Percentiles rank a stretch among this genome's conserved stretches.
These are phyloP conservation scores for Seiridium unicorne DNA, from an alignment of 2,329 filamentous ascomycete species.

Conservation along the genomic window DNA sequence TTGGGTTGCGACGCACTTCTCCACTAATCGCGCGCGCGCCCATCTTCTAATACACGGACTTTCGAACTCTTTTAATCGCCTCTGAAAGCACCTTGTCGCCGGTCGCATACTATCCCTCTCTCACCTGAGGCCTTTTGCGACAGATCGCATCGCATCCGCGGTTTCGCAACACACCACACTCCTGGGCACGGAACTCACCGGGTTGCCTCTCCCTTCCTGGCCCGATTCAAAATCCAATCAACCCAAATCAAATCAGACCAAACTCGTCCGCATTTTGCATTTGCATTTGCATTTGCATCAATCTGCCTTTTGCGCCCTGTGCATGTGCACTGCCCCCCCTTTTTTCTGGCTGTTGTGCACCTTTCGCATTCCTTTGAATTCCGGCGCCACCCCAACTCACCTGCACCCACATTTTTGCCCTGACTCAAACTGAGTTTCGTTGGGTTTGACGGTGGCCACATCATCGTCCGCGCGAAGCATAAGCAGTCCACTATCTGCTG, in stretches of 20 bases:
- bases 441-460: conserved; percentile 32
- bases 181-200: background rate
- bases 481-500: conserved; percentile 18
- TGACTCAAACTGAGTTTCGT: conserved; percentile 33
- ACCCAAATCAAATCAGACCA: background rate
- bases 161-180: background rate
- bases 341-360: background rate
- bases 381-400: conserved; percentile 10
- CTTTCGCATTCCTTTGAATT: conserved; percentile 20
- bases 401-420: conserved; percentile 12
- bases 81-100: conserved; percentile 8
- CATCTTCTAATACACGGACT: conserved; percentile 14
- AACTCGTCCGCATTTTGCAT: conserved; percentile 10
- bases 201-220: background rate
- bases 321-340: conserved; percentile 11
- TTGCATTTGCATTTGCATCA: conserved; percentile 10
- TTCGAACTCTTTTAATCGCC: conserved; percentile 8
- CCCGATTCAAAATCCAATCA: background rate
- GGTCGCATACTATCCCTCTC: background rate
- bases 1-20: conserved; percentile 4
- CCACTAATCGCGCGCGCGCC: conserved; percentile 13
- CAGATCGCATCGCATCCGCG: background rate
- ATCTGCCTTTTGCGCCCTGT: conserved; percentile 12
- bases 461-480: conserved; percentile 19
- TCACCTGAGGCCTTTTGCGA: conserved; percentile 2